These are phyloP conservation scores for Tetraselmis chui DNA, from an alignment of 139 green algal species.

Conservation along the genomic window DNA sequence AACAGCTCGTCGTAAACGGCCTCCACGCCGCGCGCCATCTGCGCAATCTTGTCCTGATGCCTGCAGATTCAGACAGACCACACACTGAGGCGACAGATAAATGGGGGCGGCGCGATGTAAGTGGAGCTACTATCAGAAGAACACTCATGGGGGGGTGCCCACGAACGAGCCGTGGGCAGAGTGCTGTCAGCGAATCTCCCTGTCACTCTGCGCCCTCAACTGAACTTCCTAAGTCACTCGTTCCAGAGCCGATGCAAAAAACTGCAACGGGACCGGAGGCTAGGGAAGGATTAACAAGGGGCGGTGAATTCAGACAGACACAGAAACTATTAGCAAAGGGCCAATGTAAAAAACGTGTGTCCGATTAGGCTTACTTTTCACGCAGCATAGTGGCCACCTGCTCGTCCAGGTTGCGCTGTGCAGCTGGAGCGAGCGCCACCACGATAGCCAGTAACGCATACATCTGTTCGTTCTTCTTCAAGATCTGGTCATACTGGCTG, in stretches of 20 bases:
- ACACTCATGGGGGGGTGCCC: neutral
- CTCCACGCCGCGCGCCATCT: slow-evolving; percentile 26
- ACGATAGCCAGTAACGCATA: slow-evolving; percentile 83
- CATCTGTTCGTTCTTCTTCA: slow-evolving; percentile 99
- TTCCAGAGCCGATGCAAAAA: neutral
- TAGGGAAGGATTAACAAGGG: neutral
- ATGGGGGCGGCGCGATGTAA: neutral
- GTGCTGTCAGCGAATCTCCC: neutral
- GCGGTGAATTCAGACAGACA: neutral
- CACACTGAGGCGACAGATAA: no score
- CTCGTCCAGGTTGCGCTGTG: slow-evolving; percentile 61
- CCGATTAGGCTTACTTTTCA: slow-evolving; percentile 40
- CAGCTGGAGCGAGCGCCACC: slow-evolving; percentile 68
- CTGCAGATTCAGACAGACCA: no score
- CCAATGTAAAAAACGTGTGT: no score
- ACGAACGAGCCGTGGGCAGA: neutral
- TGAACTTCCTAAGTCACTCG: neutral
- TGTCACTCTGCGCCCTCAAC: neutral
- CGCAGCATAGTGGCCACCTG: slow-evolving; percentile 45
- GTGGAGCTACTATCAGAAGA: neutral
- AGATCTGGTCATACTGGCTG: slow-evolving; percentile 66
- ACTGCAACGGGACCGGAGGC: neutral
- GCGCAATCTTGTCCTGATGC: slow-evolving; percentile 71
- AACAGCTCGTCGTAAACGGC: slow-evolving; percentile 88
- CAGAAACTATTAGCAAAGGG: neutral